Conservation (phyloP, 208 protist genomes). For the Leishmania braziliensis region DNA sequence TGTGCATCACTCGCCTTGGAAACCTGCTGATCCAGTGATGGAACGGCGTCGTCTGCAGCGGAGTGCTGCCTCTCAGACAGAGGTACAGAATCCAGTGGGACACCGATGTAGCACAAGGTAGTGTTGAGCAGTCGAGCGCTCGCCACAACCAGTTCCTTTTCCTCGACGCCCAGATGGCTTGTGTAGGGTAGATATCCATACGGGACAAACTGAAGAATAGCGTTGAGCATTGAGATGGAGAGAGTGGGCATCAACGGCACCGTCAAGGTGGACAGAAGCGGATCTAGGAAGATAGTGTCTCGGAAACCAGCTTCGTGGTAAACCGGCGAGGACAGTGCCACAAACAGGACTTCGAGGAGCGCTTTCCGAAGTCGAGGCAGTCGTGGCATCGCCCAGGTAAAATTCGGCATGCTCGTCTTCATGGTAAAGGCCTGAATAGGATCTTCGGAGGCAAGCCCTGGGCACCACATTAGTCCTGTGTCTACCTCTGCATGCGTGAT, state of each 20-base stretch:
- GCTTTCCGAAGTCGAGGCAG: slow-evolving; percentile 43
- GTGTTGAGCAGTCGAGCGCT: slow-evolving; percentile 62
- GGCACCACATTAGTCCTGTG: slow-evolving; percentile 64
- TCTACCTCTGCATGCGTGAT: slow-evolving; percentile 55
- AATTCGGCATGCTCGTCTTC: slow-evolving; percentile 4
- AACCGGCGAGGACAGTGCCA: slow-evolving; percentile 52
- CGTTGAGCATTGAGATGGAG: slow-evolving; percentile 78
- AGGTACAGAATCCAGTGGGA: slow-evolving; percentile 20
- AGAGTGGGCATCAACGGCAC: slow-evolving; percentile 78
- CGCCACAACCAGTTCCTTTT: slow-evolving; percentile 57
- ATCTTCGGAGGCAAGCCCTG: slow-evolving; percentile 53
- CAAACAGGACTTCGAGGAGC: slow-evolving; percentile 60
- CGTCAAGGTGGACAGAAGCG: slow-evolving; percentile 47
- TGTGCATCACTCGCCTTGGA: background rate
- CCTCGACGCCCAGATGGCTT: slow-evolving; percentile 61
- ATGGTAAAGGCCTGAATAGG: slow-evolving; percentile 26
- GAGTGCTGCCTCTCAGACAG: background rate
- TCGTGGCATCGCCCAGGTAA: slow-evolving; percentile 8
- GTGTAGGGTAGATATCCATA: slow-evolving; percentile 81
- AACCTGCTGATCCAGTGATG: background rate
- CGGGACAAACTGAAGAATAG: slow-evolving; percentile 66
- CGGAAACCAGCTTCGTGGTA: slow-evolving; percentile 49
- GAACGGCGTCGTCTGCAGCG: background rate
- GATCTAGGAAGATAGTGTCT: slow-evolving; percentile 81
- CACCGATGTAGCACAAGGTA: slow-evolving; percentile 57